Evolutionary conservation across 2,329 filamentous ascomycete species (phyloP), one percentile per base, ranked within the genome.

Genomic region (Dichotomopilus funicola): DNA sequence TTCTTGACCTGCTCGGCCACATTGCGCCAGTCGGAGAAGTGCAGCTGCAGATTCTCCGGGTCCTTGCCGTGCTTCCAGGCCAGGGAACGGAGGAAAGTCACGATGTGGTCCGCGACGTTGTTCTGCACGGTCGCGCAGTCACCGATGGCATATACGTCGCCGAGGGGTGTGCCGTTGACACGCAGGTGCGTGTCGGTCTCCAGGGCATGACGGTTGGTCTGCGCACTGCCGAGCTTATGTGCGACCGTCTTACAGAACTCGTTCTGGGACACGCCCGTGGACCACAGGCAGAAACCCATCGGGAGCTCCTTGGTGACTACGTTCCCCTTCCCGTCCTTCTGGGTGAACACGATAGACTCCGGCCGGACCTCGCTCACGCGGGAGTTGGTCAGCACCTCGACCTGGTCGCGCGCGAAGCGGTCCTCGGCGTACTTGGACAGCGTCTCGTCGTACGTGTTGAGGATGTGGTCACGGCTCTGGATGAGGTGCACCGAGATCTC

Each of bases 401-500:
- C 87, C 63, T 91, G 85, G 68, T 99, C 94, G 66, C 94, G 89
- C 13, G 88, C 83, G 67, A 99, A 96, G 43, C 89, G 86, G 52
- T 89, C 83, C 72, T 99, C 94, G 19, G 94, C 92, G 68, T 95
- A 99, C 67, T 85, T 85, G 9, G 91, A 96, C 1, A 99, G 79
- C 0, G 90, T 87, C 73, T 99, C 94, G 62, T 99, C 94, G 68
- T 99, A 99, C 0, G 94, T 99, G 74, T 99, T 99, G 35, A 99
- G 78, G 61, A 99, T 99, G 65, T 99, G 94, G 42, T 88, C 86
- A 57, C 94, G 83, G 65, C 90, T 95, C 68, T 99, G 94, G 59
- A 99, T 96, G 47, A 99, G 79, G 67, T 99, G 95, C 1, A 99
- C 92, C 0, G 94, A 97, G 49, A 99, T 95, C 70, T 99, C 91